Conservation (phyloP, 805 yeast species). For the Wickerhamiella cacticola region DNA sequence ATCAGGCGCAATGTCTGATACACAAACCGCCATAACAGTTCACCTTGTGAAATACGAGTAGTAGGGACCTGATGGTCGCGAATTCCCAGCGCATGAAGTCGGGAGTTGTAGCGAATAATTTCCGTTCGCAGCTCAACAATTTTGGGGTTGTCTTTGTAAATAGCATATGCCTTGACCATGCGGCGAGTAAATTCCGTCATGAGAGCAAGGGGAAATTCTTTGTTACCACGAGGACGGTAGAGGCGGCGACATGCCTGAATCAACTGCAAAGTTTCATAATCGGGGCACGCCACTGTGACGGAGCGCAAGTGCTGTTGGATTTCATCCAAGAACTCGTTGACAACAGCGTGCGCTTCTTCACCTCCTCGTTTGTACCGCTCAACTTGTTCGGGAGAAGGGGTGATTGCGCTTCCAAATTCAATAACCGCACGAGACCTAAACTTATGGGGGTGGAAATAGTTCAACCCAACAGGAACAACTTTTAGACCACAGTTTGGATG, state of each 20-base stretch:
- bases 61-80: slow-evolving; percentile 64
- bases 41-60: slow-evolving; percentile 38
- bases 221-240: slow-evolving; percentile 47
- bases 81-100: slow-evolving; percentile 49
- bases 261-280: slow-evolving; percentile 77
- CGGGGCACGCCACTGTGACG: slow-evolving; percentile 81
- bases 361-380: slow-evolving; percentile 49
- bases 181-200: slow-evolving; percentile 87
- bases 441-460: slow-evolving; percentile 90
- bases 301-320: slow-evolving; percentile 64
- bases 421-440: slow-evolving; percentile 91
- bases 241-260: slow-evolving; percentile 86
- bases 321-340: slow-evolving; percentile 54
- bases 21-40: slow-evolving; percentile 37
- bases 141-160: slow-evolving; percentile 57
- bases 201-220: slow-evolving; percentile 63
- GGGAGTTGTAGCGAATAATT: slow-evolving; percentile 58
- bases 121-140: slow-evolving; percentile 48
- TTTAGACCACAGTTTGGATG: slow-evolving; percentile 66
- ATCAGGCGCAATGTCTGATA: slow-evolving; percentile 47
- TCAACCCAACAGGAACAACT: slow-evolving; percentile 95
- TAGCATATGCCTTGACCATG: slow-evolving; percentile 67
- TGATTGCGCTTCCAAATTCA: slow-evolving; percentile 85
- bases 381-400: slow-evolving; percentile 49
- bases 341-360: slow-evolving; percentile 52